Evolutionary conservation across 179 eudicot genomes (phyloP), one percentile per base, ranked within the genome.

Genomic region (Actinidia chinensis): DNA sequence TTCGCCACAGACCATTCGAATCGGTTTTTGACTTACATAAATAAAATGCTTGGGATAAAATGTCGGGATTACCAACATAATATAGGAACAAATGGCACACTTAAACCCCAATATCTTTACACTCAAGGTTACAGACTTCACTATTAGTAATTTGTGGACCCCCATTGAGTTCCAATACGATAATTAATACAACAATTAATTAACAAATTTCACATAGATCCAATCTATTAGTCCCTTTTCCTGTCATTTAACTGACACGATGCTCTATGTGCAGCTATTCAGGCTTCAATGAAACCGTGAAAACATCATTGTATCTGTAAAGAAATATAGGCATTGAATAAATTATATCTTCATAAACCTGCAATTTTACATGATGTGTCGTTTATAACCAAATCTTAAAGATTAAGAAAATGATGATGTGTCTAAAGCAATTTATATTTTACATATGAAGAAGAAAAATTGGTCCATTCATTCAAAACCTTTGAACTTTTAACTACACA

Each of bases 141-240:
- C 25, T 36, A 40, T 13, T 65, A 22, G 33, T 67, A 4, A 67
- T 8, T 40, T 17, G 33, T 8, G 25, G 44, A 11, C 28, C 23
- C 51, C 28, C n/a, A 46, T 15, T 6, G 33, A 17, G 72, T 11
- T 25, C 44, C 28, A 17, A n/a, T n/a, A 40, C 42, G 3, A 66
- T 40, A 66, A 14, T 1, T 28, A 28, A 28, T 28, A 28, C 33
- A 28, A 28, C 33, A 28, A 28, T 28, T 28, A 28, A 28, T 28
- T 28, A 28, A 28, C 79, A 77, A 69, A 76, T 80, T 77, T 78
- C 85, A 8, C 1, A 43, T 68, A 8, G 15, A 44, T 44, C 28
- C 72, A 14, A 44, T 25, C 51, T 20, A n/a, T 68, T 68, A 9
- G 25, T 52, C n/a, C 48, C 48, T 52, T 8, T 14, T 17, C 40